Evolutionary conservation across 2,329 filamentous ascomycete species (phyloP), one percentile per base, ranked within the genome.

Genomic region (Aspergillus proliferans): DNA sequence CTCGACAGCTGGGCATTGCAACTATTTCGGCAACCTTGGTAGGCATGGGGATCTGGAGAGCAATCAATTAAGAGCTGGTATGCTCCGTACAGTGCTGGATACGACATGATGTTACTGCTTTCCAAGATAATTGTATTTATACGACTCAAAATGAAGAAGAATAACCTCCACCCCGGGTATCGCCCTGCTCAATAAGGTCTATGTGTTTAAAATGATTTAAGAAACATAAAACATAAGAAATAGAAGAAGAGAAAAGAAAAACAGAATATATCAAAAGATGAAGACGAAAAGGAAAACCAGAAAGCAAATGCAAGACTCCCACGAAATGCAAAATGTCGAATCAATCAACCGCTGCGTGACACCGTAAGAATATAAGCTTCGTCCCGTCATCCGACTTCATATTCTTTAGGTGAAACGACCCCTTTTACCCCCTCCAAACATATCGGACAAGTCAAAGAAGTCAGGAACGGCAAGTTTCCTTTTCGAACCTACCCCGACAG

Each of bases 11-110:
- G 34, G 86, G 85, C 42, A 85, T 91, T 53, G 75, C 81, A 3
- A 75, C 77, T 24, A 84, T 88, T 50, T 88, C 86, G 4, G 70
- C 86, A 8, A 79, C 80, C 4, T 71, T 91, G 45, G 79, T 82
- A 4, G 86, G 82, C 63, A 75, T 89, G 71, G 87, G 87, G 0
- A 63, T 90, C 19, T 91, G 81, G 76, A 77, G 86, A 55, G 73
- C 85, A 22, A 76, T 84, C 50, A 78, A 80, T 58, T 85, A 67
- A 43, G 15, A 6, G 9, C 38, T 39, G 22, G 40, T 19, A 19
- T 14, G 12, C 38, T 12, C 18, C 22, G 18, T 22, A 40, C 38
- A 40, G 38, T 21, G 19, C 5, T 15, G 38, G 18, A 19, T 40
- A 21, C 10, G 38, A 22, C 41, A 28, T 42, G 38, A 12, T 14